Conservation (phyloP, 495 filamentous ascomycete species). For the Arthonia radiata region DNA sequence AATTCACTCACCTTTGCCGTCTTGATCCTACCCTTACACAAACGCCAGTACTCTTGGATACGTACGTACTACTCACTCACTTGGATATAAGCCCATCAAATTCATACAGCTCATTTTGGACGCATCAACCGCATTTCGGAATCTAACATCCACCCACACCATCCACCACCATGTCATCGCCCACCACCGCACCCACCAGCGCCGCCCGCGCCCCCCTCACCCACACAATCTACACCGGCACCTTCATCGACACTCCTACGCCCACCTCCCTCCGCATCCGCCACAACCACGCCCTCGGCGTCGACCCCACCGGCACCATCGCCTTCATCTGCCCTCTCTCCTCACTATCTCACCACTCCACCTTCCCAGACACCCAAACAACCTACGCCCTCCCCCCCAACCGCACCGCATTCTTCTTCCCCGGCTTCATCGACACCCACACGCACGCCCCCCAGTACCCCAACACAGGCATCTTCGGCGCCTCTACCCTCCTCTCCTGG, state of each 20-base stretch:
- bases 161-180: too few relatives aligned
- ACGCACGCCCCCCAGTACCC: constrained; percentile 88
- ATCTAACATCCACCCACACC: too few relatives aligned
- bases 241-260: constrained; percentile 20
- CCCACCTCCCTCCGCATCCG: constrained; percentile 4
- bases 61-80: too few relatives aligned
- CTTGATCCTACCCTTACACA: too few relatives aligned
- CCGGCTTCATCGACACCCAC: constrained; percentile 88
- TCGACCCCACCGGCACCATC: constrained; percentile 41
- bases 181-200: too few relatives aligned
- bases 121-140: too few relatives aligned
- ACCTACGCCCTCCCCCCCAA: constrained; percentile 12
- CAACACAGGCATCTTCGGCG: constrained; percentile 77
- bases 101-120: too few relatives aligned
- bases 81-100: too few relatives aligned
- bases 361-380: constrained; percentile 4
- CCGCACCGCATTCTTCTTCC: constrained; percentile 53
- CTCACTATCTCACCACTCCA: not conserved
- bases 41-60: too few relatives aligned
- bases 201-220: too few relatives aligned
- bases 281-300: constrained; percentile 36
- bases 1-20: too few relatives aligned
- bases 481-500: constrained; percentile 74
- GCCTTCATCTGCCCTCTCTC: constrained; percentile 15
- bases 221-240: constrained; percentile 19